A percentile compares a stretch with the other conserved stretches of the same genome.
These are phyloP conservation scores for Cladobotryum protrusum DNA, from an alignment of 2,329 filamentous ascomycete genomes.

Conservation along the genomic window DNA sequence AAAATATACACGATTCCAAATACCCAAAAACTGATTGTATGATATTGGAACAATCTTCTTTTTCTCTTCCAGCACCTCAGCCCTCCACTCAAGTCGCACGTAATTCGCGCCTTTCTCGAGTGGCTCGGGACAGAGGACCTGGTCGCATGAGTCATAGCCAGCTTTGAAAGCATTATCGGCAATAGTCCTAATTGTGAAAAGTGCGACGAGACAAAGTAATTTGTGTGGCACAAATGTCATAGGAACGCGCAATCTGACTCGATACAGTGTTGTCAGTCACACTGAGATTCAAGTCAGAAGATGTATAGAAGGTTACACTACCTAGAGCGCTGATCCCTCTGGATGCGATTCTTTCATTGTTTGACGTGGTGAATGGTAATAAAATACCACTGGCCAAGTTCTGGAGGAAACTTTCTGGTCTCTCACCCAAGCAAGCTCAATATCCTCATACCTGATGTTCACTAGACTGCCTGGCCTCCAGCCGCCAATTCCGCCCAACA, in stretches of 20 bases:
- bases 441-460: no score
- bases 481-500: no score
- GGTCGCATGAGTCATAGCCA: constrained; percentile 6
- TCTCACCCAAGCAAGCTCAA: no score
- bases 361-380: constrained; percentile 6
- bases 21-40: no score
- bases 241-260: constrained; percentile 1
- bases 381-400: constrained; percentile 3
- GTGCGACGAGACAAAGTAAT: constrained; percentile 3
- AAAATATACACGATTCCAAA: no score
- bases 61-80: no score
- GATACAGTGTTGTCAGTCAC: background rate
- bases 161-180: constrained; percentile 7
- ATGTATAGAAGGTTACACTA: background rate
- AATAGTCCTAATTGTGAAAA: constrained; percentile 6
- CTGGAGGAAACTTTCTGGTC: no score
- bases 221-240: background rate
- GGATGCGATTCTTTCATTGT: constrained; percentile 2
- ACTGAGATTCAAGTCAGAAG: background rate
- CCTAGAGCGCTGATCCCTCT: constrained; percentile 8
- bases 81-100: no score
- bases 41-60: no score
- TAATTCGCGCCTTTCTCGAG: no score
- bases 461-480: no score
- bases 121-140: no score